Percentiles rank a stretch among this genome's conserved stretches.
phyloP scores from a whole-genome alignment of 306 rosid species.

The Castanospermum australe region DNA sequence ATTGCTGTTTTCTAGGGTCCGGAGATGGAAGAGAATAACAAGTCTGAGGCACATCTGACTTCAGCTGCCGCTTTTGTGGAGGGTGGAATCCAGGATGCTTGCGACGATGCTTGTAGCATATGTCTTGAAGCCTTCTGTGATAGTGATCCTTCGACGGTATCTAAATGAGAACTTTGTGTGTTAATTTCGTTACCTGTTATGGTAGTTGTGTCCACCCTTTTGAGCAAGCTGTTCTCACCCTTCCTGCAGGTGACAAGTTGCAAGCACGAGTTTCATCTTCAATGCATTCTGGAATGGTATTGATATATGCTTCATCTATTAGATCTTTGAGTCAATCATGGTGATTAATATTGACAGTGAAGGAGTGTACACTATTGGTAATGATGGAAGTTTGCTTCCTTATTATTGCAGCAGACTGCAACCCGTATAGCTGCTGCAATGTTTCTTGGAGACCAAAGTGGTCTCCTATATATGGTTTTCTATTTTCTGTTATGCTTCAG shows the following conservation, averaged over 20 bases:
- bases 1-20: conserved; percentile 40
- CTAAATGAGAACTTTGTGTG: background rate
- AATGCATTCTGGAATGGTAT: conserved; percentile 96
- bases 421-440: background rate
- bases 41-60: conserved; percentile 76
- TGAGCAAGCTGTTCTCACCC: conserved; percentile 18
- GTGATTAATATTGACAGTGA: background rate
- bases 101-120: conserved; percentile 95
- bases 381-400: no score
- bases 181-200: background rate
- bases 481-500: background rate
- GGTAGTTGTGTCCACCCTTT: background rate
- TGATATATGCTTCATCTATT: conserved; percentile 3
- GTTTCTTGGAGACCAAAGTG: background rate
- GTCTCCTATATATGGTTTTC: background rate
- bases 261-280: conserved; percentile 97
- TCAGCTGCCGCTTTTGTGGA: conserved; percentile 96
- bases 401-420: background rate
- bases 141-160: conserved; percentile 92
- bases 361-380: background rate
- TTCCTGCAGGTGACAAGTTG: conserved; percentile 75
- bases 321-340: background rate
- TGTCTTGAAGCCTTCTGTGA: conserved; percentile 85
- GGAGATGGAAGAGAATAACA: conserved; percentile 53
- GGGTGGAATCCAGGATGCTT: conserved; percentile 97